Conservation (phyloP, 192 early-diverging fungal genomes). For the Backusella australiensis region DNA sequence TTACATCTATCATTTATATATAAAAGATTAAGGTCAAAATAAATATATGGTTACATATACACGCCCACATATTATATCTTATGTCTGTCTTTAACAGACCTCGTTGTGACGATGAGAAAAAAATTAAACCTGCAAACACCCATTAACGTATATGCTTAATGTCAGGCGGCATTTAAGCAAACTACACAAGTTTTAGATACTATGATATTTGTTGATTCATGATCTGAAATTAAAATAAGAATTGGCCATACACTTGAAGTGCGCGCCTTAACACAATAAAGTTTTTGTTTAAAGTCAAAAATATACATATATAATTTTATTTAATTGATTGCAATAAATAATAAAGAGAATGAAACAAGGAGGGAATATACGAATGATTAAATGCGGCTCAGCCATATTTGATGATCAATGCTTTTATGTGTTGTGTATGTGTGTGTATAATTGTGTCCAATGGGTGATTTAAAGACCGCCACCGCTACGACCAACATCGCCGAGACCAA, state of each 20-base stretch:
- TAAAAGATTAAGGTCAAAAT: too few species aligned
- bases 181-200: neutral
- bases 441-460: neutral
- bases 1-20: too few species aligned
- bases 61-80: too few species aligned
- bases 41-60: too few species aligned
- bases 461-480: conserved; percentile 41
- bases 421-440: neutral
- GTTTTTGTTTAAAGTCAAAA: neutral
- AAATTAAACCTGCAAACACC: neutral
- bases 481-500: conserved; percentile 36
- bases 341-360: neutral
- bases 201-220: too few species aligned
- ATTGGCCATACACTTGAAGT: neutral
- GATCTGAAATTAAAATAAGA: neutral
- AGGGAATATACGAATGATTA: neutral
- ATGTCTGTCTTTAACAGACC: too few species aligned
- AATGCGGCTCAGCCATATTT: neutral
- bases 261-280: too few species aligned
- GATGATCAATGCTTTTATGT: conserved; percentile 1
- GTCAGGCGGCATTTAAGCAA: neutral
- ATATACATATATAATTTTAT: neutral
- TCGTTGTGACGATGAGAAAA: neutral
- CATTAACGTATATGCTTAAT: neutral
- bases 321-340: neutral